Conservation (phyloP, 83 land plant genomes). For the Picea mariana region DNA sequence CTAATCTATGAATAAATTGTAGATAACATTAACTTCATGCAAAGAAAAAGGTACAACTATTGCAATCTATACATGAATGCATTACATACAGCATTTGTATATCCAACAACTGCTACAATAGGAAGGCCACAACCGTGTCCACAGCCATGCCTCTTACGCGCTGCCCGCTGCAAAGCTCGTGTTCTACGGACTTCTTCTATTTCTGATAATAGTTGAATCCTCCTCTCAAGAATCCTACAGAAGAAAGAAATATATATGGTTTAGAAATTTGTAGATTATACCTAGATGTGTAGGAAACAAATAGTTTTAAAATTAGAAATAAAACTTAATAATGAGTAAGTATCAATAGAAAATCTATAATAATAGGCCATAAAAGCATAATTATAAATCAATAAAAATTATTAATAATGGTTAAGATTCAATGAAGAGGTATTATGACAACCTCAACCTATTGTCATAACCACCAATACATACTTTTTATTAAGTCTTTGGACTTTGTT, state of each 20-base stretch:
- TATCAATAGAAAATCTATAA: neutral
- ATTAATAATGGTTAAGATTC: neutral
- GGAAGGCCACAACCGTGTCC: conserved; percentile 61
- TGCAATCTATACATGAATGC: neutral
- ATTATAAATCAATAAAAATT: neutral
- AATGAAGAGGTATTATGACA: too few relatives aligned
- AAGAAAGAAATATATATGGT: neutral
- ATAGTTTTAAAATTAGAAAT: neutral
- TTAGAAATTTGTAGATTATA: neutral
- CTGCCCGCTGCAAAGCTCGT: conserved; percentile 79
- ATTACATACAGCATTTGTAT: conserved; percentile 96
- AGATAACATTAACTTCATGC: neutral
- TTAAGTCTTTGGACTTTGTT: too few relatives aligned
- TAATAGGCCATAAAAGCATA: neutral
- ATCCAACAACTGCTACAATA: conserved; percentile 93
- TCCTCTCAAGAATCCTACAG: conserved; percentile 74
- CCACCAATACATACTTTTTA: too few relatives aligned
- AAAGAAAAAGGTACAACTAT: neutral
- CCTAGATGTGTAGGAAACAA: neutral
- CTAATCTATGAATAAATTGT: neutral
- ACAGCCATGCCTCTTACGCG: conserved; percentile 74
- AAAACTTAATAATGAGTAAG: neutral
- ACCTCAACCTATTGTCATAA: too few relatives aligned
- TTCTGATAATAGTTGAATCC: conserved; percentile 47
- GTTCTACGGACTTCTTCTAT: conserved; percentile 85